Base-by-base conservation (phyloP, 1,284 basidiomycete genomes). In the Schizophyllum amplum region DNA sequence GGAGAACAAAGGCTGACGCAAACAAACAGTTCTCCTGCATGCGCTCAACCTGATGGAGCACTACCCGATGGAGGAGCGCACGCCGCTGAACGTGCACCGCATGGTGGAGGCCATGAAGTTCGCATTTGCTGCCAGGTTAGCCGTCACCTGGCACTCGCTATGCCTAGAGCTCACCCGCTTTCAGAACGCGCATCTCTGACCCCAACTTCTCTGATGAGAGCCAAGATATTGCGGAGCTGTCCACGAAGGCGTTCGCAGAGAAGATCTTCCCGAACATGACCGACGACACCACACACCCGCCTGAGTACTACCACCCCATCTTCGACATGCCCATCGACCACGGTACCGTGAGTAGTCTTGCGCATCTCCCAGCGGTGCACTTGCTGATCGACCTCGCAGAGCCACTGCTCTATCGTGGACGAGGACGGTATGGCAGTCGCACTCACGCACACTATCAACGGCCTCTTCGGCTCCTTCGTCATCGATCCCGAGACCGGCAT, bases 401-500 rank as follows among this genome's bases (percentile, higher is more conserved):
- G 90, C 57, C 94, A 96, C 67, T 78, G 87, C 4, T 90, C 88
- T 15, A 80, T 88, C 11, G 75, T 94, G 1, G 94, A 97, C 71
- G 78, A 80, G 63, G 78, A 87, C 67, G 92, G 92, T 33, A 93
- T 94, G 78, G 92, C 87, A 0, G 90, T 93, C 2, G 72, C 90
- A 22, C 69, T 97, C 24, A 97, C 94, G 1, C 87, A 87, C 1
- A 95, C 94, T 0, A 85, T 98, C 54, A 98, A 98, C 69, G 63
- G 86, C 52, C 67, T 94, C 26, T 97, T 96, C 71, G 94, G 94
- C n/a, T 92, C 88, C 4, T 77, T 77, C 56, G 87, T 96, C 13
- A 78, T 95, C 66, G 92, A 94, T 69, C 80, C 87, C 0, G 78
- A 83, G 46, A 95, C 92, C 0, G 95, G 94, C 0, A 79, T 98